phyloP scores from a whole-genome alignment of 768 basidiomycete species.

The Auricularia cornea region DNA sequence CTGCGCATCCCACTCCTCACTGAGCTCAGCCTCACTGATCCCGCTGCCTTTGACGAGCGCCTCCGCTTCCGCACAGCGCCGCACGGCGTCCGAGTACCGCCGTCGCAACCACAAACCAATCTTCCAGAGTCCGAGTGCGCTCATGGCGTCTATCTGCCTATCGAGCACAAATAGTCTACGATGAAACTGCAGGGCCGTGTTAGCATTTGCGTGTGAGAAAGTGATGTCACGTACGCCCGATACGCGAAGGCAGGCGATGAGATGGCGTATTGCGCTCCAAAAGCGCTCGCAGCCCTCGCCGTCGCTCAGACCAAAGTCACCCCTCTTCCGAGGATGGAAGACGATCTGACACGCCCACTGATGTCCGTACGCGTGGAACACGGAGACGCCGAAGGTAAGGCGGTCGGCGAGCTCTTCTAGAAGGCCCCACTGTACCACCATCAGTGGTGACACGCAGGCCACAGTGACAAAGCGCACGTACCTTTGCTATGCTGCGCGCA shows the following conservation, averaged over 20 bases:
- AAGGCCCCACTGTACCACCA: slow-evolving; percentile 5
- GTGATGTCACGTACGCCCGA: slow-evolving; percentile 4
- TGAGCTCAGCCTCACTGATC: background rate
- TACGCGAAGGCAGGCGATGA: slow-evolving; percentile 4
- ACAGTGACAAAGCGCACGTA: background rate
- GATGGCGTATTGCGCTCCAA: slow-evolving; percentile 1
- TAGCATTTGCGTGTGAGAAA: background rate
- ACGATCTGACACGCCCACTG: no score
- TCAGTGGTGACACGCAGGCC: background rate
- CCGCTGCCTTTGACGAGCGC: background rate
- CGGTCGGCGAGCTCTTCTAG: slow-evolving; percentile 10
- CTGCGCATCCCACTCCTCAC: background rate
- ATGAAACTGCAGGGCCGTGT: background rate
- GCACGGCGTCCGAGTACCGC: background rate
- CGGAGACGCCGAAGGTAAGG: slow-evolving; percentile 24
- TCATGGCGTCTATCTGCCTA: background rate
- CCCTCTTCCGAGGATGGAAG: no score
- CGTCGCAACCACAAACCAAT: background rate
- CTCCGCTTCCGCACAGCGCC: background rate
- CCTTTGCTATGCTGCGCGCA: slow-evolving; percentile 14
- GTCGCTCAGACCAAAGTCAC: no score
- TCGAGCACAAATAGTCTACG: background rate
- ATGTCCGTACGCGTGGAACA: no score
- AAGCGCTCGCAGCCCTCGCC: slow-evolving; percentile 9
- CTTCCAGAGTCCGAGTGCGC: background rate